Conservation (phyloP, 345 rosid species). For the Euphorbia tirucalli region DNA sequence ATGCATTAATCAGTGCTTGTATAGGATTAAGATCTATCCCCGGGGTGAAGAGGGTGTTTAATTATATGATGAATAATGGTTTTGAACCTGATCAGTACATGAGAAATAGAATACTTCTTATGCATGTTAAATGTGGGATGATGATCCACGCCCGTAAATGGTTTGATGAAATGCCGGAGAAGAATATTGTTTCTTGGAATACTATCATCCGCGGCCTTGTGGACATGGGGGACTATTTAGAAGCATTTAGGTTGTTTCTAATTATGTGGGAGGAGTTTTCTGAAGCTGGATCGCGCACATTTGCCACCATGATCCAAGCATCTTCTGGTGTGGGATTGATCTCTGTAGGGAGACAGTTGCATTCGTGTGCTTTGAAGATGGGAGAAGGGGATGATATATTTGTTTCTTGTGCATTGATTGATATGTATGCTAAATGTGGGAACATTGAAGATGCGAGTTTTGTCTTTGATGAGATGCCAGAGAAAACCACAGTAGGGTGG, state of each 20-base stretch:
- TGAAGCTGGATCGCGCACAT: conserved; percentile 52
- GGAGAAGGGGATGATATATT: conserved; percentile 47
- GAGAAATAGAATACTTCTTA: conserved; percentile 63
- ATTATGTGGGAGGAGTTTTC: conserved; percentile 75
- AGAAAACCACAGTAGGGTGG: conserved; percentile 85
- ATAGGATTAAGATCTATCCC: conserved; percentile 63
- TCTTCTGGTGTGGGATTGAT: conserved; percentile 64
- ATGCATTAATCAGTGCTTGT: conserved; percentile 75
- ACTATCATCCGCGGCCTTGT: conserved; percentile 59
- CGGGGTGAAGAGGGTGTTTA: conserved; percentile 63
- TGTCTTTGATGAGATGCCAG: conserved; percentile 69
- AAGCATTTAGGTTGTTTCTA: conserved; percentile 62
- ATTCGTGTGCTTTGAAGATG: conserved; percentile 59
- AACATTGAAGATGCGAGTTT: conserved; percentile 68
- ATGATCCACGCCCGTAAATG: conserved; percentile 60
- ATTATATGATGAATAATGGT: conserved; percentile 49
- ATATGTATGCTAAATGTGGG: conserved; percentile 92
- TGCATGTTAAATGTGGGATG: conserved; percentile 80
- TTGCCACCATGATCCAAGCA: conserved; percentile 60
- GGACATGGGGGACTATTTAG: conserved; percentile 53
- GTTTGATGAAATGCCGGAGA: conserved; percentile 77
- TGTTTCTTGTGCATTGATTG: conserved; percentile 70
- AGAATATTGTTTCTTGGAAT: conserved; percentile 61
- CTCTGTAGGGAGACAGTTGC: conserved; percentile 61
- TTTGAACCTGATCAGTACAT: conserved; percentile 57